Evolutionary conservation across 2,329 filamentous ascomycete species (phyloP), one percentile per base, ranked within the genome.

Genomic region (Monosporascus cannonballus): DNA sequence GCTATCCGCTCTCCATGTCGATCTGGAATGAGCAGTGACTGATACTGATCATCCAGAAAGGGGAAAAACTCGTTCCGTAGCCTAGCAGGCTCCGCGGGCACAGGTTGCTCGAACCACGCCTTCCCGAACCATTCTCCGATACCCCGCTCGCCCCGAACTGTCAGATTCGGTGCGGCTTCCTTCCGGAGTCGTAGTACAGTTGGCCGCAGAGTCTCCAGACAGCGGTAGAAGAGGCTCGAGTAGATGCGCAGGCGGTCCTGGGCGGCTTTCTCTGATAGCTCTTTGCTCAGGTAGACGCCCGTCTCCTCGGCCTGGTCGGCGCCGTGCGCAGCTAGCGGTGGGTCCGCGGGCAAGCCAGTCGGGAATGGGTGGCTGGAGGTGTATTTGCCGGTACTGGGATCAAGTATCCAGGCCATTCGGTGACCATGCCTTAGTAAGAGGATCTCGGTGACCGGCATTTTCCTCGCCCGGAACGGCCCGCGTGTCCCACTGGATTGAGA

Each of bases 51-150:
- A 14, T 48, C 47, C 9, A 48, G n/a, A 22, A 48, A 48, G 18
- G 47, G 47, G 47, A 48, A 48, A 9, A 48, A 48, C 36, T 48
- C 47, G 3, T 9, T 11, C 9, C 47, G 47, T 30, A 48, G 11
- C 17, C 47, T 18, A 3, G 27, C 30, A 3, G 47, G 47, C 9
- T 38, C 22, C 5, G 47, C 47, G 25, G 47, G 47, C 1, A n/a
- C 36, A 27, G 47, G 47, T 18, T 48, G 47, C 30, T 36, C 30
- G 30, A 48, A 48, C 47, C 47, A 48, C 17, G 47, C 47, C 36
- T 48, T 48, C 25, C 47, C 47, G 30, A 48, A 48, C 47, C 47
- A 48, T 20, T 48, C 47, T 9, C 47, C 47, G 30, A 48, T 24
- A 7, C 47, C 47, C 18, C 47, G 25, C 18, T 48, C 47, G 30